Conservation (phyloP, 371 early-diverging fungal species). For the Lichtheimia ornata region DNA sequence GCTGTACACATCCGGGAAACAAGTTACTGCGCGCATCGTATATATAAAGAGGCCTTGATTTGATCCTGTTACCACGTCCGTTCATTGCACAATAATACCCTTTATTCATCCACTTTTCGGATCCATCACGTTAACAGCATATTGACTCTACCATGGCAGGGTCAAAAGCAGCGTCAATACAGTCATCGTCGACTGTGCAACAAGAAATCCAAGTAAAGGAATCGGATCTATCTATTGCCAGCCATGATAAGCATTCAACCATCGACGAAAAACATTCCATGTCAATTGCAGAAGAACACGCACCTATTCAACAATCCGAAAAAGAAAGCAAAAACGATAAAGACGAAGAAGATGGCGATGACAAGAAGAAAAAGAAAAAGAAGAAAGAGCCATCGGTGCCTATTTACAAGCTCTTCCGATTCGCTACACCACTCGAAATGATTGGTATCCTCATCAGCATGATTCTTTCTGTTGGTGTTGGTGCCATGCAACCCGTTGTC, state of each 20-base stretch:
- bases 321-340: not conserved
- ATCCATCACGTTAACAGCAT: too few relatives aligned
- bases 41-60: not conserved
- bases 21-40: not conserved
- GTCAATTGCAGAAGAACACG: too few relatives aligned
- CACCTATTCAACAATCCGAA: too few relatives aligned
- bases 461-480: conserved; percentile 20
- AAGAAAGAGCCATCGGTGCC: conserved; percentile 30
- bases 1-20: not conserved
- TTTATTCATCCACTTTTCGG: too few relatives aligned
- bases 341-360: not conserved
- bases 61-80: not conserved
- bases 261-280: not conserved
- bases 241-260: not conserved
- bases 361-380: conserved; percentile 38
- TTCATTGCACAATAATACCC: not conserved
- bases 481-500: conserved; percentile 25
- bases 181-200: conserved; percentile 13
- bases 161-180: conserved; percentile 8
- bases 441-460: conserved; percentile 18
- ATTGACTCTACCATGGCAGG: conserved; percentile 3
- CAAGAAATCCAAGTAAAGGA: conserved; percentile 3
- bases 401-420: conserved; percentile 64
- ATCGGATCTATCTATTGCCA: not conserved
- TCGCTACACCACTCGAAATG: conserved; percentile 63